Percentiles rank a stretch among this genome's conserved stretches.
phyloP scores from a whole-genome alignment of 345 rosid species.

The Eucalyptus camaldulensis region DNA sequence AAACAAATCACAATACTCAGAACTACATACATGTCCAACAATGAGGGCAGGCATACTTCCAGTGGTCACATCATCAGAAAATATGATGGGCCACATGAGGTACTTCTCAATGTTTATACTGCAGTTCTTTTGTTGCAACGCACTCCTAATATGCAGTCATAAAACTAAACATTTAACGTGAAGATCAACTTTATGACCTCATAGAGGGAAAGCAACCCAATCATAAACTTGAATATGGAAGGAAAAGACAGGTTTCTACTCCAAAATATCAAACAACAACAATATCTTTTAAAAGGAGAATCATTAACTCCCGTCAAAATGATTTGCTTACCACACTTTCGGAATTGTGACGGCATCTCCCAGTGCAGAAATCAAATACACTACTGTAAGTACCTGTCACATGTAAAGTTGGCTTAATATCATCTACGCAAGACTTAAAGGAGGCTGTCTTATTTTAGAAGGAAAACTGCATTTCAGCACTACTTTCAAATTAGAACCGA shows the following conservation, averaged over 20 bases:
- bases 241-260: neutral
- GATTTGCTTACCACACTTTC: constrained; percentile 71
- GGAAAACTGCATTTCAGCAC: neutral
- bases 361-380: constrained; percentile 89
- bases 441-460: neutral
- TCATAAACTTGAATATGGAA: neutral
- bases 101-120: neutral
- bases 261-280: neutral
- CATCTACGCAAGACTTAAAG: neutral
- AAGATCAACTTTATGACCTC: neutral
- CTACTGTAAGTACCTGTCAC: constrained; percentile 51
- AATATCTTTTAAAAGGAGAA: neutral
- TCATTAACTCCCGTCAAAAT: neutral
- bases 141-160: neutral
- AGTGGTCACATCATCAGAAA: neutral
- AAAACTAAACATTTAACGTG: neutral
- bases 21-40: neutral
- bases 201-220: neutral
- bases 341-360: constrained; percentile 92
- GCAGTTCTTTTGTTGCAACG: neutral
- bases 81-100: neutral
- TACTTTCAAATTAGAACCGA: neutral
- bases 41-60: neutral
- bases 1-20: neutral
- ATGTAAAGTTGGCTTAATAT: neutral